Evolutionary conservation across 2,329 filamentous ascomycete genomes (phyloP), one percentile per base, ranked within the genome.

Genomic region (Hypoxylon sp.): DNA sequence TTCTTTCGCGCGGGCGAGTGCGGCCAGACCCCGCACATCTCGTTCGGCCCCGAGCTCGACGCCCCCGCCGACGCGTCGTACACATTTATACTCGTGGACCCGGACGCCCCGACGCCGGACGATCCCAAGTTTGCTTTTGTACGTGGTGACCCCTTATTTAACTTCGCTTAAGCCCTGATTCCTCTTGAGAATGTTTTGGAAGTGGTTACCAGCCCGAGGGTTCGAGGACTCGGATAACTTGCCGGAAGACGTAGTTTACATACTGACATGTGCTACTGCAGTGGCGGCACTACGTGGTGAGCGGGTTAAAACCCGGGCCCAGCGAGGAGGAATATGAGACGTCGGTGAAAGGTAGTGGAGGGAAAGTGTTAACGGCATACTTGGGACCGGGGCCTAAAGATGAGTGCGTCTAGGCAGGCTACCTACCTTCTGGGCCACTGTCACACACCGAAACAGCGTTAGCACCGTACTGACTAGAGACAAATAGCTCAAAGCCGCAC

Each of bases 21-120:
- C 64, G 77, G 74, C 59, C 66, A 71, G 3, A 69, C 72, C 20
- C 82, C 81, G 1, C 77, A 68, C 22, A 72, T 81, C 37, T 70
- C 62, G 5, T 81, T 78, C 48, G 60, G 66, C 1, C 64, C 78
- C 1, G 78, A 81, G 71, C 28, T 61, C 4, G 72, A 70, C n/a
- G 70, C 70, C 2, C 62, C 71, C 0, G 62, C 70, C 7, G 72
- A 70, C 26, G 68, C 74, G 0, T 76, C 75, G 1, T 86, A 83
- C 72, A 78, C 79, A 34, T 74, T 85, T 52, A 74, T 86, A 65
- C 76, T 86, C 41, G 76, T 85, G 20, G 84, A 86, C 57, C 83
- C 84, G 0, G 84, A 86, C 61, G 84, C 84, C 19, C 84, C 84
- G 0, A 85, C 83, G 0, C 84, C 84, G 0, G 81, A 83, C 34